phyloP scores from a whole-genome alignment of 73 alveolate genomes.

The Stentor coeruleus region DNA sequence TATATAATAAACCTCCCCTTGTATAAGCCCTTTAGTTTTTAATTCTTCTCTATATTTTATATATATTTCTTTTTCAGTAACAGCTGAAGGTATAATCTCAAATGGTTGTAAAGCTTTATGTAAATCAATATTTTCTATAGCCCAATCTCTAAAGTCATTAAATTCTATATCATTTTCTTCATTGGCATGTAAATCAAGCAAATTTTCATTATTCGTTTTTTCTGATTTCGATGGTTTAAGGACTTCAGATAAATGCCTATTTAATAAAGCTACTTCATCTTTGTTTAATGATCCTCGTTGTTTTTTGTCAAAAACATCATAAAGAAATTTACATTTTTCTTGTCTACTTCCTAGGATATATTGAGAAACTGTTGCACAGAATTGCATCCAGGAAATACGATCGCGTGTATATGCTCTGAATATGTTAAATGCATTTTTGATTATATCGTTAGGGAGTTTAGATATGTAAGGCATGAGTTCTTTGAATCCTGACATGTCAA shows the following conservation, averaged over 20 bases:
- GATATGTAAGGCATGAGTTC: not conserved
- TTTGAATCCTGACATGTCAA: constrained; percentile 8
- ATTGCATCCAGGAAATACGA: not conserved
- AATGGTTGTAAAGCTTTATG: constrained; percentile 10
- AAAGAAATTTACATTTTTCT: constrained; percentile 8
- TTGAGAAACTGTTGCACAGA: constrained; percentile 24
- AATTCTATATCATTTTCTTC: not conserved
- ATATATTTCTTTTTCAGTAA: not conserved
- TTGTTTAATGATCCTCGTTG: not conserved
- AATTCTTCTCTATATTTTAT: not conserved
- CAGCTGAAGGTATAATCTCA: constrained; percentile 16
- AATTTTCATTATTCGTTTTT: not conserved
- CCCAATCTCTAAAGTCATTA: not conserved
- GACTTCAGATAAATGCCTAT: not conserved
- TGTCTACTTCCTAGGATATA: not conserved
- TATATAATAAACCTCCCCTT: not conserved
- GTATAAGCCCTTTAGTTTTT: not conserved
- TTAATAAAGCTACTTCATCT: not conserved
- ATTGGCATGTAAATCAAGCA: not conserved
- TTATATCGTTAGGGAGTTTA: not conserved
- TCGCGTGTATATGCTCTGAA: not conserved
- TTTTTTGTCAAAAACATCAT: not conserved
- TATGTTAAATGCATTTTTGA: not conserved
- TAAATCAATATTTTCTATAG: not conserved
- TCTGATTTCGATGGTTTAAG: no score